A percentile compares a stretch with the other conserved stretches of the same genome.
These are phyloP conservation scores for Teratosphaeria viscida DNA, from an alignment of 2,329 filamentous ascomycete genomes.

Conservation along the genomic window DNA sequence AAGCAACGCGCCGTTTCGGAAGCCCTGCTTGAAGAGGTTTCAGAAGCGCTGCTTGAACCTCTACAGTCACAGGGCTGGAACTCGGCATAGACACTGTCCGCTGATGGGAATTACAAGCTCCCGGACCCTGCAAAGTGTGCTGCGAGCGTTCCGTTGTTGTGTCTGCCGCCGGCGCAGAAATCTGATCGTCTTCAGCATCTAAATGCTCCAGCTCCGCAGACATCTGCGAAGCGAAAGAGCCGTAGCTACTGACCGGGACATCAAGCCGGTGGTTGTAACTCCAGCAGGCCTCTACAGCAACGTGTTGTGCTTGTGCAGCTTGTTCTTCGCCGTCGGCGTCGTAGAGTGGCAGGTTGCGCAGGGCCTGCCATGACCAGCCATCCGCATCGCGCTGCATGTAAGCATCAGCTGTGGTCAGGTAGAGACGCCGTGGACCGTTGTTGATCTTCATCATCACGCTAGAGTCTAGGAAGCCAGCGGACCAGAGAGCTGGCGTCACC, in stretches of 20 bases:
- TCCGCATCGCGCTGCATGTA: conserved; percentile 56
- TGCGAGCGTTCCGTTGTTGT: background rate
- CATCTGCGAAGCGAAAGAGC: conserved; percentile 33
- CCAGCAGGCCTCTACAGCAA: conserved; percentile 45
- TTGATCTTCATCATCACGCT: conserved; percentile 63
- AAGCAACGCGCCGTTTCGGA: conserved; percentile 23
- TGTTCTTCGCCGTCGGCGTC: conserved; percentile 45
- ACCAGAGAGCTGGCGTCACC: conserved; percentile 62
- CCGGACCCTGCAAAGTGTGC: conserved; percentile 26
- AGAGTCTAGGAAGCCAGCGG: conserved; percentile 57
- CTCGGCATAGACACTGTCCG: conserved; percentile 19
- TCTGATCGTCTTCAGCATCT: conserved; percentile 1
- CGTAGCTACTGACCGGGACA: conserved; percentile 38
- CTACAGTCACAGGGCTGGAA: conserved; percentile 10
- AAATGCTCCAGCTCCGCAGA: conserved; percentile 12
- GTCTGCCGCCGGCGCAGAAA: background rate
- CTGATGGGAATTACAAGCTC: conserved; percentile 10
- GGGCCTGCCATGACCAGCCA: conserved; percentile 61
- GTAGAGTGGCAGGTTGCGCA: conserved; percentile 48
- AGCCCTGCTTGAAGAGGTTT: conserved; percentile 12
- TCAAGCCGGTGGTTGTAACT: conserved; percentile 56
- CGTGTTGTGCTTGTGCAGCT: conserved; percentile 41
- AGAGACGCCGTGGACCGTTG: conserved; percentile 50
- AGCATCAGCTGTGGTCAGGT: conserved; percentile 63
- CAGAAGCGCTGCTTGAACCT: conserved; percentile 5